These are phyloP conservation scores for Camellia granthamiana DNA, from an alignment of 148 eudicot species.

Conservation along the genomic window DNA sequence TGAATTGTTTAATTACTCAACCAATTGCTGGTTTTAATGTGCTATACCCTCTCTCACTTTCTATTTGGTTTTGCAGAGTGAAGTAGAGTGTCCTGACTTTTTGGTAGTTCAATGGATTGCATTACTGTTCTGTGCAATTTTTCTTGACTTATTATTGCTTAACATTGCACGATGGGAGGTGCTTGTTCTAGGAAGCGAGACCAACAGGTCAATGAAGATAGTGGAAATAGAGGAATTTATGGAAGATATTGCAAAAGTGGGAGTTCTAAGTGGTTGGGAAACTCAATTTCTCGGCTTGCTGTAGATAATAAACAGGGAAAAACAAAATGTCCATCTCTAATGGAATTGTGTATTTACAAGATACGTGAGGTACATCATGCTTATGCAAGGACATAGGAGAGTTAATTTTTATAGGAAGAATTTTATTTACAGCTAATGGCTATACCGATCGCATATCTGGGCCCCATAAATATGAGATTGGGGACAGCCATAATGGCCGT, in stretches of 20 bases:
- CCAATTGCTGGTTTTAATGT: background rate
- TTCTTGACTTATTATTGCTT: background rate
- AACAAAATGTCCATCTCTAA: slow-evolving; percentile 47
- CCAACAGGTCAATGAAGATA: slow-evolving; percentile 49
- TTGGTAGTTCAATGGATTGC: background rate
- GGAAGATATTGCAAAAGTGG: slow-evolving; percentile 66
- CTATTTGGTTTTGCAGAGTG: slow-evolving; percentile 4
- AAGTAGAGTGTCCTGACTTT: background rate
- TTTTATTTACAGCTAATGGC: background rate
- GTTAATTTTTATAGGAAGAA: background rate
- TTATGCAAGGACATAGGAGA: background rate
- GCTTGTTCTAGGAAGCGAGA: slow-evolving; percentile 76
- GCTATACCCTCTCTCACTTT: background rate
- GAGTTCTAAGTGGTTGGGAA: slow-evolving; percentile 74
- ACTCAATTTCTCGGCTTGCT: slow-evolving; percentile 40
- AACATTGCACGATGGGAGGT: slow-evolving; percentile 49
- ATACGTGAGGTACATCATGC: slow-evolving; percentile 39
- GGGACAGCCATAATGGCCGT: background rate
- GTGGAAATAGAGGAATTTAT: slow-evolving; percentile 39
- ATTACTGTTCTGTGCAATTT: background rate
- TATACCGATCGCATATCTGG: background rate
- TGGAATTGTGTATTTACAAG: slow-evolving; percentile 62
- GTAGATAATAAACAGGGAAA: slow-evolving; percentile 34
- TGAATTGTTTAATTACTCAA: background rate
- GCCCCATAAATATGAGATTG: background rate